Conservation (phyloP, 768 basidiomycete species). For the Termitomyces sp. region DNA sequence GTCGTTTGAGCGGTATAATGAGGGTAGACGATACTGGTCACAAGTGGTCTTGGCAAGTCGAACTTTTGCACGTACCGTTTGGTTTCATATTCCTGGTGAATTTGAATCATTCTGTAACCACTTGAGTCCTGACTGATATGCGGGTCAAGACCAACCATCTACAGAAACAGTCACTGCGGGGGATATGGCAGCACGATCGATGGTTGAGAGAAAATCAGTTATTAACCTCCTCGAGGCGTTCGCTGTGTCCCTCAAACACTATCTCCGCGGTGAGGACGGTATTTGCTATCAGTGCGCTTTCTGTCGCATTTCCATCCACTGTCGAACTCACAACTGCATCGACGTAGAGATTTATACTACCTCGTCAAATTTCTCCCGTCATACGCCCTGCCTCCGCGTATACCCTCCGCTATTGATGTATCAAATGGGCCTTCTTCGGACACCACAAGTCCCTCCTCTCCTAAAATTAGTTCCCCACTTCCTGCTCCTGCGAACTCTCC, state of each 20-base stretch:
- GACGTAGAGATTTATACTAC: constrained; percentile 56
- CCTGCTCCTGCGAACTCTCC: constrained; percentile 24
- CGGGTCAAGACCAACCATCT: constrained; percentile 19
- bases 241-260: constrained; percentile 66
- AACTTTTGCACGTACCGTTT: constrained; percentile 56
- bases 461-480: constrained; percentile 19
- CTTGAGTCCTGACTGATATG: not conserved
- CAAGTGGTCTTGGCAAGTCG: constrained; percentile 58
- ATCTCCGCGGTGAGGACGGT: constrained; percentile 57
- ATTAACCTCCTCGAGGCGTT: constrained; percentile 68
- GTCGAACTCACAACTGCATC: not conserved
- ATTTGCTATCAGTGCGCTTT: constrained; percentile 39
- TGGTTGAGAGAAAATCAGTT: constrained; percentile 67
- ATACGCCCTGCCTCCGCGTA: constrained; percentile 52
- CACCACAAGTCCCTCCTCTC: constrained; percentile 18
- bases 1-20: constrained; percentile 75
- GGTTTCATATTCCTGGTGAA: constrained; percentile 66
- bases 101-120: not conserved
- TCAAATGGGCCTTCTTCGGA: not conserved
- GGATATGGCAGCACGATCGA: constrained; percentile 37
- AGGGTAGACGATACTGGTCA: constrained; percentile 67
- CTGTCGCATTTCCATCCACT: constrained; percentile 16
- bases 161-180: constrained; percentile 18
- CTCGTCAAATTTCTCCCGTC: constrained; percentile 72
- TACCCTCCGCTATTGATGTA: constrained; percentile 35